phyloP scores from a whole-genome alignment of 2,329 filamentous ascomycete species.

The Penicillium griseofulvum region DNA sequence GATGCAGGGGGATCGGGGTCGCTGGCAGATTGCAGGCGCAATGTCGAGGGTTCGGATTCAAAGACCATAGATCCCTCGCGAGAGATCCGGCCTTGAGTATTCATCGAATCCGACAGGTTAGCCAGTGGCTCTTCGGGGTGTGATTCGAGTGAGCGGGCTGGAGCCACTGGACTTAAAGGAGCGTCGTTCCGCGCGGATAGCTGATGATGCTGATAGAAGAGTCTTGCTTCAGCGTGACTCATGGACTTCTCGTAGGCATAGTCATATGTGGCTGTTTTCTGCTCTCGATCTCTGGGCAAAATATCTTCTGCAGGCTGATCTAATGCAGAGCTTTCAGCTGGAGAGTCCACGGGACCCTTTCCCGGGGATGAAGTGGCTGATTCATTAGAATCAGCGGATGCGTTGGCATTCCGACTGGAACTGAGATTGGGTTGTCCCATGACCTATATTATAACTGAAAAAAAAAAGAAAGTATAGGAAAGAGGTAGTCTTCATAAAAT shows the following conservation, averaged over 20 bases:
- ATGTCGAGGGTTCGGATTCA: slow-evolving; percentile 9
- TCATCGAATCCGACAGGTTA: slow-evolving; percentile 3
- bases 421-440: slow-evolving; percentile 23
- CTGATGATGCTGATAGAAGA: slow-evolving; percentile 91
- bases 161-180: slow-evolving; percentile 35
- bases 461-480: too few species aligned
- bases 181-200: slow-evolving; percentile 51
- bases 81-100: background rate
- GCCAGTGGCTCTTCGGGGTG: slow-evolving; percentile 6
- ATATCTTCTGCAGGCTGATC: slow-evolving; percentile 23
- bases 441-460: background rate
- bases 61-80: slow-evolving; percentile 12
- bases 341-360: slow-evolving; percentile 9
- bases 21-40: slow-evolving; percentile 3
- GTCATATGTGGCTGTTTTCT: slow-evolving; percentile 85
- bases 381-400: slow-evolving; percentile 10
- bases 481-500: too few species aligned
- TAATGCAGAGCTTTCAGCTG: slow-evolving; percentile 8
- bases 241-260: slow-evolving; percentile 90
- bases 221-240: slow-evolving; percentile 89
- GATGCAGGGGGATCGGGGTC: slow-evolving; percentile 9
- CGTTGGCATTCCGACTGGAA: slow-evolving; percentile 23
- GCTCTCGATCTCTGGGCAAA: slow-evolving; percentile 46
- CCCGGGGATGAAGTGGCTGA: slow-evolving; percentile 3
- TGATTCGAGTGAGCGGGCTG: slow-evolving; percentile 13